Base-by-base conservation (phyloP, 2,329 filamentous ascomycete species). In the Fusarium guadeloupense region DNA sequence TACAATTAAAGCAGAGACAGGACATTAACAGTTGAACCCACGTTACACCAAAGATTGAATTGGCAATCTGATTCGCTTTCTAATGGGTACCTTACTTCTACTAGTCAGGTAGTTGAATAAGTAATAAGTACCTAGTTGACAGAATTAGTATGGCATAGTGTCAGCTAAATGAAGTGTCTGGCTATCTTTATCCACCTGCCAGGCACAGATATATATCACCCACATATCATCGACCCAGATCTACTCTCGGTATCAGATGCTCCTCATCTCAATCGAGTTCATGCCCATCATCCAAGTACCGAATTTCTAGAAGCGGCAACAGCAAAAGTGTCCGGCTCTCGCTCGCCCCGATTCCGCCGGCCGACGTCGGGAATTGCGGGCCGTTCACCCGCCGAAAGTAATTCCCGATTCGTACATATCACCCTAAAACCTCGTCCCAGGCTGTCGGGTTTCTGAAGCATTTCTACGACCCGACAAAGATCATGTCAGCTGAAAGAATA, bases 291-390 rank as follows among this genome's bases (percentile, higher is more conserved):
- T 48, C 9, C 41, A 54, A 54, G 31, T 56, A 33, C 55, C 55
- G 55, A 59, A 21, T 28, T 58, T 59, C 55, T 45, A 49, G 17
- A 56, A 45, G 3, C 33, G 56, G 52, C 34, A 52, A 42, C 52
- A 38, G 48, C 30, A 54, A 57, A 57, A 56, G 19, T 26, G 19
- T 17, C 45, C 64, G 66, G 66, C 52, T 66, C 49, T 65, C 62
- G 62, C 62, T 48, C 40, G n/a, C 49, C 53, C 59, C 59, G 50
- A 46, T 51, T 49, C 56, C 64, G 67, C 41, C 52, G 53, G 38
- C 60, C 55, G 59, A 50, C 17, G 26, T 12, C 40, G 51, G 67
- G 67, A 45, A 64, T 14, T 28, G 19, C 67, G 67, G 67, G 47
- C 67, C 67, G 67, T 21, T 13, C 41, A 54, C 23, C 67, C 67